Evolutionary conservation across 1,139 yeast species (phyloP).

Genomic region (Kodamaea derodonti): DNA sequence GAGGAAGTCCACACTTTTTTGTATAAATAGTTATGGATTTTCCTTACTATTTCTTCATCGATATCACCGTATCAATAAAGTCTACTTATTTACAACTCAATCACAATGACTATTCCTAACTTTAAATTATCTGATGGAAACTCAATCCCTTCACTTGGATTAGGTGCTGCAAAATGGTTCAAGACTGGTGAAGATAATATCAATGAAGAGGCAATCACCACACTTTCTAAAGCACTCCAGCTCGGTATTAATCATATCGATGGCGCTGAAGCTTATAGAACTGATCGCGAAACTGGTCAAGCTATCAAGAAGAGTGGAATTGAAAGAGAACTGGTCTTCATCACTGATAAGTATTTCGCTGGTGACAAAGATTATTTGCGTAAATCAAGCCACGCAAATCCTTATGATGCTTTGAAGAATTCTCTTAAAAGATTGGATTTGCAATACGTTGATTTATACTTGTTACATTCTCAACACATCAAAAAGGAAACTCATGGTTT

Average conservation of each 20-base stretch:
- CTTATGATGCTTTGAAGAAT: constrained; percentile 21
- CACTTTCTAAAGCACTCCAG: constrained; percentile 23
- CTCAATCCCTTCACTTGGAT: constrained; percentile 1
- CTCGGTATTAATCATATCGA: constrained; percentile 35
- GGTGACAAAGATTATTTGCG: constrained; percentile 44
- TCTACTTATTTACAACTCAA: too few relatives aligned
- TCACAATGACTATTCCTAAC: constrained; percentile 1
- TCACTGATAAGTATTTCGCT: constrained; percentile 49
- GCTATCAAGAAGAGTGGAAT: constrained; percentile 23
- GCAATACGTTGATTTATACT: constrained; percentile 49
- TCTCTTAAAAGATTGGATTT: constrained; percentile 31
- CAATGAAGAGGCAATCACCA: constrained; percentile 19
- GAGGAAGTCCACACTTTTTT: too few relatives aligned
- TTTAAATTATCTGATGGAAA: constrained; percentile 2
- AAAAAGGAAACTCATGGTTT: constrained; percentile 37
- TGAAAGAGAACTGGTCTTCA: constrained; percentile 44
- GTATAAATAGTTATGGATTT: too few relatives aligned
- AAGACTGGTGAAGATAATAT: constrained; percentile 15
- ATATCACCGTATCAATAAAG: too few relatives aligned
- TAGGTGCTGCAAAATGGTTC: constrained; percentile 1
- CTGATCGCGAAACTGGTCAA: constrained; percentile 29
- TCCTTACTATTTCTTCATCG: too few relatives aligned
- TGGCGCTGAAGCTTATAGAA: constrained; percentile 35
- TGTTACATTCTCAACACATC: constrained; percentile 45
- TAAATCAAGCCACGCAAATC: constrained; percentile 16